Base-by-base conservation (phyloP, 2,329 filamentous ascomycete genomes). In the Penicillium frequentans region DNA sequence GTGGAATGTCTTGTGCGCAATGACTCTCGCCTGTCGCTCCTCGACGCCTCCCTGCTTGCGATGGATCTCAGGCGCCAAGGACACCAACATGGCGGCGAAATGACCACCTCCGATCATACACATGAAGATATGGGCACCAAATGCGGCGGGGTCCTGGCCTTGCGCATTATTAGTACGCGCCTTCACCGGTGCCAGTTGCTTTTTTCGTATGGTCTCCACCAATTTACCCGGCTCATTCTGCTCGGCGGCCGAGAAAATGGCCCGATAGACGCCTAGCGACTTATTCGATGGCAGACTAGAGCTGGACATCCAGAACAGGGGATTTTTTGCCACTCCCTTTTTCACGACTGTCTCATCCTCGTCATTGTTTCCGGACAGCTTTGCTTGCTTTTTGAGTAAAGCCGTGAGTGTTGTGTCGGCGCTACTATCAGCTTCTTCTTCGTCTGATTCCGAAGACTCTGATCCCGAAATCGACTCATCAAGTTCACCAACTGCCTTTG, bases 91-190 rank as follows among this genome's bases (percentile, higher is more conserved):
- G 50, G 90, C 95, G 0, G 95, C 95, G 70, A 99, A 99, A 73
- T 99, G 95, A 0, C 95, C 95, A 58, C 95, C 95, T 24, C 95
- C 95, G 50, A 99, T 96, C 95, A 99, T 99, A 75, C 93, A 98
- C 48, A 99, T 84, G 71, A 99, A 98, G 49, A 96, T 86, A 71
- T 98, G 93, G 2, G 92, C 91, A 8, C 88, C 87, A 24, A 86
- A 56, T 21, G 65, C 37, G 37, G 81, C 76, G 2, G 83, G 78
- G 59, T 83, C 61, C n/a, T 60, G 59, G 24, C 63, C 66, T 3
- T 73, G 65, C 19, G 67, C 64, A 65, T 75, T 68, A 64, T 75
- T 73, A 19, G 65, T 55, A 21, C 66, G 70, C 5, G 75, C 72
- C 33, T 79, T 73, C 53, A 80, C 84, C 0, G 91, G 87, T 3